These are phyloP conservation scores for Cryptococcus floricola DNA, from an alignment of 1,284 basidiomycete genomes.

Conservation along the genomic window DNA sequence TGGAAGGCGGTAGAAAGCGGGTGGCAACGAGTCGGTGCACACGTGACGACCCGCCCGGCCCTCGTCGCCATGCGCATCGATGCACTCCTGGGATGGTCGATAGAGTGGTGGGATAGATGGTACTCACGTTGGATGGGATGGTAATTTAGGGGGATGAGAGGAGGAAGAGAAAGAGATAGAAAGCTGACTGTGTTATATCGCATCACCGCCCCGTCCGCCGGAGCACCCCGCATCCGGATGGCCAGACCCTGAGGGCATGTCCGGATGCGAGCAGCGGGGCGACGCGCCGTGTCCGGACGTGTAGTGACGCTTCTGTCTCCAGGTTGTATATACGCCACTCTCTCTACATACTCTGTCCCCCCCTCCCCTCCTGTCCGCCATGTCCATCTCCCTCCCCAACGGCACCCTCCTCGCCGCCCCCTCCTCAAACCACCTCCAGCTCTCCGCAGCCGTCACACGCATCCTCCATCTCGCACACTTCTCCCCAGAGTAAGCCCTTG, in stretches of 20 bases:
- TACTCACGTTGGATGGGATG: background rate
- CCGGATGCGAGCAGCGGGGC: too few species aligned
- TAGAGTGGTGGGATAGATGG: background rate
- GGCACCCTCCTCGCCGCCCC: conserved; percentile 42
- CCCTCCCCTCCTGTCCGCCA: too few species aligned
- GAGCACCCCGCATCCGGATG: too few species aligned
- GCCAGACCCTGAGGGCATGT: too few species aligned
- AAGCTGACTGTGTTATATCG: background rate
- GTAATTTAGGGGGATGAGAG: background rate
- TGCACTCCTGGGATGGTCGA: background rate
- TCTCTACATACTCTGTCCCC: background rate
- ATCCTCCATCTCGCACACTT: conserved; percentile 91
- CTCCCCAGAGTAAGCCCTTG: conserved; percentile 63
- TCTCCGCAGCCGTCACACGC: conserved; percentile 91
- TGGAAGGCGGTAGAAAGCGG: background rate
- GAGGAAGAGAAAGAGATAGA: background rate
- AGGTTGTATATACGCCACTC: too few species aligned
- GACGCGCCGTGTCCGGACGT: too few species aligned
- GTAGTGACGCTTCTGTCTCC: too few species aligned
- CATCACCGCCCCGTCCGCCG: too few species aligned
- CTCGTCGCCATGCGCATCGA: background rate
- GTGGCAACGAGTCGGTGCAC: background rate
- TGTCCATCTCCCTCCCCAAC: conserved; percentile 49
- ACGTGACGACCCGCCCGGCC: too few species aligned
- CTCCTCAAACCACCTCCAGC: conserved; percentile 38